Evolutionary conservation across 257 asterid genomes (phyloP), one percentile per base, ranked within the genome.

Genomic region (Ilex aquifolium): DNA sequence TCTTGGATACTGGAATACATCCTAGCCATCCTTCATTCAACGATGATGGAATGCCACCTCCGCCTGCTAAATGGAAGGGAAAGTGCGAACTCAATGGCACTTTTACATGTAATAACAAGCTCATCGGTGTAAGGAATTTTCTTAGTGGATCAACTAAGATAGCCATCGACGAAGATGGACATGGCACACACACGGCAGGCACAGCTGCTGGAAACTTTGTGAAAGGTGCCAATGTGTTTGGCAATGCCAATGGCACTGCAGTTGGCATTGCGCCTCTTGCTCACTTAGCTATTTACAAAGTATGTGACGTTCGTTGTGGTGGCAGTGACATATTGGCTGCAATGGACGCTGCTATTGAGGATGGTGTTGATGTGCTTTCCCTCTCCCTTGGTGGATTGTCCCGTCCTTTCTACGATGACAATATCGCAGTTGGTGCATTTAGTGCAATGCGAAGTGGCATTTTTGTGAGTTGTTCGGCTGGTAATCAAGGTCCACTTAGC

Each of bases 21-120:
- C 83, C 82, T 0, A 75, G 65, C 40, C 85, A 80, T 63, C 77
- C 70, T 3, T 77, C 83, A 0, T 74, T 80, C 12, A 60, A 54
- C 40, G 85, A 69, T 29, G 16, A 55, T 0, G 79, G 55, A 12
- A 67, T 80, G 74, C 78, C 79, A 0, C 63, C 80, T n/a, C 85
- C 85, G 0, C 85, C 83, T 1, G 57, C 75, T 0, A 80, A 69
- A n/a, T 80, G 85, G 83, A 80, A 77, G 66, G 85, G 80, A 13
- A 69, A 48, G 30, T 76, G 78, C 3, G 76, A 74, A 31, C 68
- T 80, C 48, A 66, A 31, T 8, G 64, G 72, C 21, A 21, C 27
- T 21, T 21, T 36, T 36, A 8, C 7, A 0, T 72, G 79, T 14
- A 77, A 73, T 65, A 77, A 72, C 10, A 72, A 82, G 60, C 74